phyloP scores from a whole-genome alignment of 2,329 filamentous ascomycete genomes.

The Aureobasidium musti region DNA sequence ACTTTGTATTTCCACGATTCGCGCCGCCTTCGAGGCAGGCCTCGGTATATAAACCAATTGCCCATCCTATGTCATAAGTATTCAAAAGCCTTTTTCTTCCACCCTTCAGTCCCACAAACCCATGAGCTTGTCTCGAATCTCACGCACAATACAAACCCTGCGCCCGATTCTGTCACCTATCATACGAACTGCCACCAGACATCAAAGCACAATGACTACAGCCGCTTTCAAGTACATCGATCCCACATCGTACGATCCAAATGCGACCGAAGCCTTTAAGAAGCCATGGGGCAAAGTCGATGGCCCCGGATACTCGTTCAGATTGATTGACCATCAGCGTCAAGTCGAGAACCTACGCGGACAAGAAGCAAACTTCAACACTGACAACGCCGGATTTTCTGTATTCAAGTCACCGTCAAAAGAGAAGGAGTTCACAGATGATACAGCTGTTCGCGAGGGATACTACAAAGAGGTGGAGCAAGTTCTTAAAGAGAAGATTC shows the following conservation, averaged over 20 bases:
- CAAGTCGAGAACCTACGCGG: slow-evolving; percentile 60
- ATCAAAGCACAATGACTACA: slow-evolving; percentile 55
- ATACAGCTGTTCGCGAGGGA: slow-evolving; percentile 54
- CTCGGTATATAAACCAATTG: slow-evolving; percentile 13
- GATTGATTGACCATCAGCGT: slow-evolving; percentile 49
- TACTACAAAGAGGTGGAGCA: slow-evolving; percentile 66
- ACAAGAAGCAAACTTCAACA: slow-evolving; percentile 53
- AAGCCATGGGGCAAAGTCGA: slow-evolving; percentile 69
- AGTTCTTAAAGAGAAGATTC: slow-evolving; percentile 57
- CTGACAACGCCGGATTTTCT: slow-evolving; percentile 61
- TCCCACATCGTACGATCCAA: slow-evolving; percentile 43
- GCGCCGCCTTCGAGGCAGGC: neutral
- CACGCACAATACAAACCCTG: slow-evolving; percentile 7
- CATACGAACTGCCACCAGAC: neutral
- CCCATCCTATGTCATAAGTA: slow-evolving; percentile 11
- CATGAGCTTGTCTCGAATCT: slow-evolving; percentile 20
- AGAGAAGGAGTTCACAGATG: slow-evolving; percentile 59
- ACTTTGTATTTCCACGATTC: neutral
- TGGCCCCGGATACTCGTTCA: slow-evolving; percentile 58
- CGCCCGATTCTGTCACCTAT: slow-evolving; percentile 1
- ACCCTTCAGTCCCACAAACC: neutral
- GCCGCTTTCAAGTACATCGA: slow-evolving; percentile 64
- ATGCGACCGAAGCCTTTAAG: slow-evolving; percentile 44
- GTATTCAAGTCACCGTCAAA: slow-evolving; percentile 54
- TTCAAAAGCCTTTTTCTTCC: neutral